A percentile compares a stretch with the other conserved stretches of the same genome.
phyloP scores from a whole-genome alignment of 2,329 filamentous ascomycete genomes.

The Elsinoe batatas region DNA sequence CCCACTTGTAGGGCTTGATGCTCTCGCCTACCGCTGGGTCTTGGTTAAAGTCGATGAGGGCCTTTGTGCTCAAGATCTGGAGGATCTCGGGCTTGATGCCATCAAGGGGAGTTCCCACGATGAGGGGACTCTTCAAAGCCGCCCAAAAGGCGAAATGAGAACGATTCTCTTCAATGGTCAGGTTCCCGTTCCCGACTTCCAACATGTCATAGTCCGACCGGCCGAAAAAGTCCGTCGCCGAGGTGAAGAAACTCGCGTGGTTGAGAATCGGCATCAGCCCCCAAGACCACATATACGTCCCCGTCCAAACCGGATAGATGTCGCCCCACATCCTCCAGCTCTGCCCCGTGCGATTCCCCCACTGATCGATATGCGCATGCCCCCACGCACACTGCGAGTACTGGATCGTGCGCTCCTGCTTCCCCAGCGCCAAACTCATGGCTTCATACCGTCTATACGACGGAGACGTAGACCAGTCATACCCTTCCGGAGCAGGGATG shows the following conservation, averaged over 20 bases:
- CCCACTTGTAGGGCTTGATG: conserved; percentile 36
- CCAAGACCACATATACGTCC: neutral
- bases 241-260: conserved; percentile 27
- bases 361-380: conserved; percentile 25
- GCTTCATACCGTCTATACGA: conserved; percentile 19
- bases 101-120: conserved; percentile 32
- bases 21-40: conserved; percentile 33
- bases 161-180: conserved; percentile 26
- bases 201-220: conserved; percentile 33
- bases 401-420: conserved; percentile 20
- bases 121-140: conserved; percentile 32
- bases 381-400: conserved; percentile 33
- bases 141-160: conserved; percentile 34
- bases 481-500: conserved; percentile 12
- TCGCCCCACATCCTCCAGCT: conserved; percentile 26
- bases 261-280: conserved; percentile 28
- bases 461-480: conserved; percentile 17
- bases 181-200: conserved; percentile 32
- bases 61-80: conserved; percentile 30
- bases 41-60: conserved; percentile 38
- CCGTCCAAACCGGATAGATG: conserved; percentile 19
- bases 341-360: conserved; percentile 28
- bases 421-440: neutral
- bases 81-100: conserved; percentile 19
- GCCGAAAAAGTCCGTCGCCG: conserved; percentile 30